These are phyloP conservation scores for Prillingera fragicola DNA, from an alignment of 1,284 basidiomycete genomes.

Conservation along the genomic window DNA sequence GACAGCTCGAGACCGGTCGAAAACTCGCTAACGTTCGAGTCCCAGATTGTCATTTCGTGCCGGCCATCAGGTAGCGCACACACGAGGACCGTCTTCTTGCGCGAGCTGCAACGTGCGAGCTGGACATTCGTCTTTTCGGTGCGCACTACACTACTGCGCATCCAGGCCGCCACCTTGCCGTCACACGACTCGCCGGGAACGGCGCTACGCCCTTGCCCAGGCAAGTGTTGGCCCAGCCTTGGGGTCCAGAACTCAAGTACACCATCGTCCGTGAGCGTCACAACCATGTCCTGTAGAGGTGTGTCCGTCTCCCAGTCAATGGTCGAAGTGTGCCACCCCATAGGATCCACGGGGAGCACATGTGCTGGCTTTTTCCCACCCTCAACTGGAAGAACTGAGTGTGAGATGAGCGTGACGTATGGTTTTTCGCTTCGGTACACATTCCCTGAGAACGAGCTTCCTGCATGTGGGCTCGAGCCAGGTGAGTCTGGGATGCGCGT, in stretches of 20 bases:
- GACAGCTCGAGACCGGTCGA: slow-evolving; percentile 76
- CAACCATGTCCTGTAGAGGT: slow-evolving; percentile 60
- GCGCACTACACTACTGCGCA: slow-evolving; percentile 61
- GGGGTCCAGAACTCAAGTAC: slow-evolving; percentile 77
- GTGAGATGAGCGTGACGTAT: slow-evolving; percentile 31
- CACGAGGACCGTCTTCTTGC: slow-evolving; percentile 74
- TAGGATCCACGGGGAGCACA: slow-evolving; percentile 72
- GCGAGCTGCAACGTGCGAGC: slow-evolving; percentile 74
- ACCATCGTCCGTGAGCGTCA: slow-evolving; percentile 67
- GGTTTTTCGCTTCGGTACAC: slow-evolving; percentile 23
- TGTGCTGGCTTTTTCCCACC: slow-evolving; percentile 21
- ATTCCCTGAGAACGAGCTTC: background rate
- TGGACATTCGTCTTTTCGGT: slow-evolving; percentile 62
- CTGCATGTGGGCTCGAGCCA: background rate
- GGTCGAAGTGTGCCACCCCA: slow-evolving; percentile 66
- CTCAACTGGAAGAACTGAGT: slow-evolving; percentile 32
- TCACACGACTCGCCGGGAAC: slow-evolving; percentile 6
- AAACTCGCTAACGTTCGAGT: slow-evolving; percentile 89
- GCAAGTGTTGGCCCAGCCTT: slow-evolving; percentile 49
- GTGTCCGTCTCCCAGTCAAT: slow-evolving; percentile 44
- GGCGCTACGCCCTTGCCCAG: slow-evolving; percentile 3
- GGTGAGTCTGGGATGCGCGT: slow-evolving; percentile 36
- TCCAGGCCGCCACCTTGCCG: slow-evolving; percentile 25
- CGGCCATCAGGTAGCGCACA: slow-evolving; percentile 48
- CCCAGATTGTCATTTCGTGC: slow-evolving; percentile 84